These are phyloP conservation scores for Fusarium sp. DNA, from an alignment of 2,329 filamentous ascomycete species.

Conservation along the genomic window DNA sequence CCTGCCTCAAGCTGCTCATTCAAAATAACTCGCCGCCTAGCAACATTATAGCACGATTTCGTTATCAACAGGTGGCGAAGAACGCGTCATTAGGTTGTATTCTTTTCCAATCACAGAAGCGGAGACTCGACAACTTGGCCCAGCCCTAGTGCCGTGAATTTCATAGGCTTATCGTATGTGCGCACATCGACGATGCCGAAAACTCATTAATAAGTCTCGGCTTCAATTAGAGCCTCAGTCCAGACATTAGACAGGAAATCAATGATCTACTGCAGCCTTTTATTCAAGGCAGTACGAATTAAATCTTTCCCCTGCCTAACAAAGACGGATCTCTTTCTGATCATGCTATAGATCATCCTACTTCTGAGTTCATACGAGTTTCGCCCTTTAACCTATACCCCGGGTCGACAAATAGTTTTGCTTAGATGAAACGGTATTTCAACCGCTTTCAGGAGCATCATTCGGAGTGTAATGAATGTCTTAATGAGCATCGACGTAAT, in stretches of 20 bases:
- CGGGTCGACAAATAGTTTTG: background rate
- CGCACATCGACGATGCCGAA: background rate
- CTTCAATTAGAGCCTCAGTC: background rate
- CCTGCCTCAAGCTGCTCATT: background rate
- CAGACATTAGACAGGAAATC: background rate
- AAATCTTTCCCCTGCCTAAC: background rate
- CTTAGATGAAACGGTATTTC: background rate
- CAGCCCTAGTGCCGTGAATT: background rate
- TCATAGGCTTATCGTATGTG: background rate
- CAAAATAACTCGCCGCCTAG: background rate
- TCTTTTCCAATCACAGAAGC: background rate
- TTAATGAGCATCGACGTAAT: background rate
- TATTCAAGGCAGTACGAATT: background rate
- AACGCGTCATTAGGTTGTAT: background rate
- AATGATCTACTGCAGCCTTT: background rate
- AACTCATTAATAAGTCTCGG: background rate
- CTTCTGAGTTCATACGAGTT: background rate
- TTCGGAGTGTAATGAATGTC: background rate
- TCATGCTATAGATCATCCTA: background rate
- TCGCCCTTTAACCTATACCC: background rate
- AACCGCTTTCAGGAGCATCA: background rate
- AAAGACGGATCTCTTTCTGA: background rate
- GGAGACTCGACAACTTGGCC: background rate
- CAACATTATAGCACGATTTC: background rate
- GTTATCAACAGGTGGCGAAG: background rate